Conservation (phyloP, 140 eudicot genomes). For the Stevia rebaudiana region DNA sequence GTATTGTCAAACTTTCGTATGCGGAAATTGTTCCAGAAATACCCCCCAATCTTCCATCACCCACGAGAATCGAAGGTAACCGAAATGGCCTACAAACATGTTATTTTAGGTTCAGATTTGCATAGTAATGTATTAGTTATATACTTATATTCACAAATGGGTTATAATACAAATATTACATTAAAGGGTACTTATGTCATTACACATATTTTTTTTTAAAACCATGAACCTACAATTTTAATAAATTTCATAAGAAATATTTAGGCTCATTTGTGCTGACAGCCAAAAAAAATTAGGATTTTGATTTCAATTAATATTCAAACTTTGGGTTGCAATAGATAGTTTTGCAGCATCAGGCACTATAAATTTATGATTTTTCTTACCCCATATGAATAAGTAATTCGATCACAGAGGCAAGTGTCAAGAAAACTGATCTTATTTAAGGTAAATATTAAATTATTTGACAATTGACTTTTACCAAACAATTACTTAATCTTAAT, state of each 20-base stretch:
- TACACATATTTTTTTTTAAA: not conserved
- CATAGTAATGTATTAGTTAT: not conserved
- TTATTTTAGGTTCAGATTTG: not conserved
- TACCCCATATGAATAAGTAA: not conserved
- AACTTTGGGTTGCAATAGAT: not conserved
- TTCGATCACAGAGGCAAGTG: not conserved
- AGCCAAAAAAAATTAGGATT: not conserved
- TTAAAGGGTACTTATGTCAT: not conserved
- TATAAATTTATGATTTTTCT: not conserved
- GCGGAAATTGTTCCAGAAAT: constrained; percentile 92
- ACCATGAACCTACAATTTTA: not conserved
- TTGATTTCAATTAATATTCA: too few relatives aligned
- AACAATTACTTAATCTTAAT: not conserved
- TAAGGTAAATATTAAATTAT: not conserved
- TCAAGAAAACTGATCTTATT: not conserved
- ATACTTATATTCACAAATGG: not conserved
- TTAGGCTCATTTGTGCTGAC: not conserved
- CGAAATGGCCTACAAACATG: constrained; percentile 70
- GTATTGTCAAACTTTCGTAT: constrained; percentile 72
- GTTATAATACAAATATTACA: not conserved
- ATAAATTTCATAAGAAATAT: not conserved
- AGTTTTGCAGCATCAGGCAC: not conserved
- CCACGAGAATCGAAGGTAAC: constrained; percentile 81
- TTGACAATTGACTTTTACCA: not conserved
- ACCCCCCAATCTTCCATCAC: constrained; percentile 97